A percentile compares a stretch with the other conserved stretches of the same genome.
phyloP scores from a whole-genome alignment of 164 flowering plant genomes.

The Nymphaea thermarum region DNA sequence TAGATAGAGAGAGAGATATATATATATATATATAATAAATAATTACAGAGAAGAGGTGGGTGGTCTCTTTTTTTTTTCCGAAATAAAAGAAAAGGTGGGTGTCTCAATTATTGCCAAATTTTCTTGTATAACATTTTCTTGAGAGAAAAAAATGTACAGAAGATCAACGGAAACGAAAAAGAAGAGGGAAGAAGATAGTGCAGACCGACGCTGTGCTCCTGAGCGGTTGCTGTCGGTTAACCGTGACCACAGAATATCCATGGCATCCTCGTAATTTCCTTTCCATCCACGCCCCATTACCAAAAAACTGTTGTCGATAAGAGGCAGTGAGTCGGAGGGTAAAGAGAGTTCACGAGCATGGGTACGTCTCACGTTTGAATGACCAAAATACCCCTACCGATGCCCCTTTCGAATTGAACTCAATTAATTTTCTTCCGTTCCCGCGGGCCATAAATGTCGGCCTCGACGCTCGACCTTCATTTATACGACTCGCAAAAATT shows the following conservation, averaged over 20 bases:
- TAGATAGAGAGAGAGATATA: neutral
- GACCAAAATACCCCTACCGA: neutral
- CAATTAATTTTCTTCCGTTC: no score
- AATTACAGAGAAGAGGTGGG: neutral
- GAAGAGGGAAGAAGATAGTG: neutral
- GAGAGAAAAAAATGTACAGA: neutral
- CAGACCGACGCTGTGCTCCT: neutral
- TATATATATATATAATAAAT: no score
- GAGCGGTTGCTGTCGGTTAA: neutral
- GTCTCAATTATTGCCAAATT: neutral
- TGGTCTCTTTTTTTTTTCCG: neutral
- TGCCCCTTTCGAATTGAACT: neutral
- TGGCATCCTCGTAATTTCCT: neutral
- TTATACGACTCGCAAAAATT: no score
- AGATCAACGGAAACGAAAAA: neutral
- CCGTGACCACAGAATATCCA: neutral
- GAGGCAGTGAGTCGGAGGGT: neutral
- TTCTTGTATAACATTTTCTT: no score
- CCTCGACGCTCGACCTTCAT: no score
- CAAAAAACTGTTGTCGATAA: neutral
- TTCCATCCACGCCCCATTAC: neutral
- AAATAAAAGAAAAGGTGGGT: no score
- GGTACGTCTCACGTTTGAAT: no score
- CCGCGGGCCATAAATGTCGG: no score
- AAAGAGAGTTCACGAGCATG: neutral